phyloP scores from a whole-genome alignment of 2,329 filamentous ascomycete species.

The Cryphonectria carpinicola region DNA sequence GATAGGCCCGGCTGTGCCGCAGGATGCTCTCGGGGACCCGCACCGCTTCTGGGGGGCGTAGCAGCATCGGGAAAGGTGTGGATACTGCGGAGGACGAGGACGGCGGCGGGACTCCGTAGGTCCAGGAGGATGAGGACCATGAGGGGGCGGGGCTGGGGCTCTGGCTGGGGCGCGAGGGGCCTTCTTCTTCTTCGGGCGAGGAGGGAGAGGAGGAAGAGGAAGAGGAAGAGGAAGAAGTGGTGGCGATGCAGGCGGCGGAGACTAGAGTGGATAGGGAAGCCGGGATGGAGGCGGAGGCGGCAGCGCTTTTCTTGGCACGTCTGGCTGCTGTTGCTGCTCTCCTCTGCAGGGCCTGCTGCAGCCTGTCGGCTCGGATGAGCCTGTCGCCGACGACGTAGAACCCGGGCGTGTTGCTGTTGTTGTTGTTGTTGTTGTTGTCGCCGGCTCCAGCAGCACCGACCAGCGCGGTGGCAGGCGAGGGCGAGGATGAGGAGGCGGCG shows the following conservation, averaged over 20 bases:
- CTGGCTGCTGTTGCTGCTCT: conserved; percentile 15
- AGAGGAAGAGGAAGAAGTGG: not conserved
- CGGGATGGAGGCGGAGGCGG: not conserved
- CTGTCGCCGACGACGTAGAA: conserved; percentile 22
- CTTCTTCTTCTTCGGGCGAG: not conserved
- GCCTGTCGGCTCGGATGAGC: conserved; percentile 22
- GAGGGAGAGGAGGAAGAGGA: not conserved
- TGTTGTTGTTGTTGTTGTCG: too few relatives aligned
- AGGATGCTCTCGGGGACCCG: conserved; percentile 22
- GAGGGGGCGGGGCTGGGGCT: not conserved
- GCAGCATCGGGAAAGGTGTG: not conserved
- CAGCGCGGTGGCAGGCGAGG: not conserved
- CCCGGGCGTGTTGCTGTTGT: not conserved
- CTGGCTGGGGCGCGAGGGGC: not conserved
- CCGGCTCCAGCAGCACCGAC: not conserved
- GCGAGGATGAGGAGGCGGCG: not conserved
- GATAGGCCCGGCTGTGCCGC: conserved; percentile 16
- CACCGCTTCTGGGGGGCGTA: conserved; percentile 9
- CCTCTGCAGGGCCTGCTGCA: conserved; percentile 23
- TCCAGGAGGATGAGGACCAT: not conserved
- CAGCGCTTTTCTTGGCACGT: conserved; percentile 10
- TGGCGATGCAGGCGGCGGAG: too few relatives aligned
- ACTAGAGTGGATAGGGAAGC: not conserved
- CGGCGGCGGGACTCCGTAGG: not conserved
- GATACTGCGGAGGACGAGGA: not conserved